Evolutionary conservation across 2,329 filamentous ascomycete genomes (phyloP), one percentile per base, ranked within the genome.

Genomic region (Cladorrhinum sp.): DNA sequence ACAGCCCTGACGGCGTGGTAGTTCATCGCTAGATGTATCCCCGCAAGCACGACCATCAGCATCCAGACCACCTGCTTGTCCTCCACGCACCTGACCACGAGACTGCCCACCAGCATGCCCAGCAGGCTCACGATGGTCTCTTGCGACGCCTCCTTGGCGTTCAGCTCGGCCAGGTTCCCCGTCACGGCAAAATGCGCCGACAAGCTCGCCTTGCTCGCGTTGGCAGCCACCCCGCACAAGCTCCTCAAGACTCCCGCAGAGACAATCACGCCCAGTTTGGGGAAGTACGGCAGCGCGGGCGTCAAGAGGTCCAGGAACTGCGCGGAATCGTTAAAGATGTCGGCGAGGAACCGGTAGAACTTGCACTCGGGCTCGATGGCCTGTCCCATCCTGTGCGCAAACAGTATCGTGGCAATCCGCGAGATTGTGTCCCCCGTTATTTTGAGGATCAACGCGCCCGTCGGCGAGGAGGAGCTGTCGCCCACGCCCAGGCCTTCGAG

Each of bases 61-160:
- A 78, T 78, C 85, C 92, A 93, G 38, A 95, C 96, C 9, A 87
- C 85, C 13, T 79, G 73, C 59, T 87, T 85, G 53, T 87, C 85
- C 55, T 89, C 85, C 22, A 97, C 85, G 64, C 84, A 79, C 32
- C 89, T 89, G 18, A 98, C 90, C 13, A 96, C 86, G 1, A 96
- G 62, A 52, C 88, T 95, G 0, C 95, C 95, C 13, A 84, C 85
- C 55, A 96, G 81, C 84, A 98, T 92, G 1, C 95, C 95, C 32
- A 96, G 64, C 24, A 98, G 80, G 1, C 91, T 93, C 59, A 99
- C 91, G 20, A 96, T 86, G 0, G 93, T 98, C 76, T 98, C 95
- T 76, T 98, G 95, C 66, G 91, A 96, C 12, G 92, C 92, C 72
- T 98, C 93, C 82, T 96, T 87, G 59, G 93, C 93, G 76, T 97